A percentile compares a stretch with the other conserved stretches of the same genome.
These are phyloP conservation scores for Asparagopsis taxiformis DNA, from an alignment of 31 red algal species.

Conservation along the genomic window DNA sequence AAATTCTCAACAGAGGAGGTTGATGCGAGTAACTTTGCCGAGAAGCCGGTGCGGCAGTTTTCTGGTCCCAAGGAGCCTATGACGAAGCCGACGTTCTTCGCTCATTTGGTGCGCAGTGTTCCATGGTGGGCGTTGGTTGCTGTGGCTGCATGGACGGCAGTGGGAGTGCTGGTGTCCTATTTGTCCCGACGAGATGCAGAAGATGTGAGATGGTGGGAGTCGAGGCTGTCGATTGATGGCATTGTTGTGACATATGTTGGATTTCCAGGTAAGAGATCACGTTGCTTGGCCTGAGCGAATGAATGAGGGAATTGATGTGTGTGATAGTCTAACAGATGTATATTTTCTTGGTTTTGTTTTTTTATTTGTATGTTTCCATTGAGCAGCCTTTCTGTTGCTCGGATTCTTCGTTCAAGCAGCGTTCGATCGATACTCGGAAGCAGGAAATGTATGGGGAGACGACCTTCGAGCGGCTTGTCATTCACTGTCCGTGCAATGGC, in stretches of 20 bases:
- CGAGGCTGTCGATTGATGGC: conserved; percentile 3
- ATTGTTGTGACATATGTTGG: conserved; percentile 19
- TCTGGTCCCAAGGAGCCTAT: not conserved
- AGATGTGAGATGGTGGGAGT: conserved; percentile 25
- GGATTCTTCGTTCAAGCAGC: conserved; percentile 37
- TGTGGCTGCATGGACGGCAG: conserved; percentile 20
- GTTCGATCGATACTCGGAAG: conserved; percentile 27
- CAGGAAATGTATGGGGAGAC: too few relatives aligned
- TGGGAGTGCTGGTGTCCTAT: conserved; percentile 28
- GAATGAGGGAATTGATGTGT: too few relatives aligned
- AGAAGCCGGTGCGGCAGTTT: not conserved
- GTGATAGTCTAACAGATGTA: too few relatives aligned
- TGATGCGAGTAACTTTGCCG: too few relatives aligned
- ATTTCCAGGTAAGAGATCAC: too few relatives aligned
- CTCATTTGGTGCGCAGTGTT: conserved; percentile 36
- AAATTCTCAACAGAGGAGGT: conserved; percentile 5
- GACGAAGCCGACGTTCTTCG: conserved; percentile 10
- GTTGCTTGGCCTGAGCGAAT: too few relatives aligned
- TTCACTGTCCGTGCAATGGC: too few relatives aligned
- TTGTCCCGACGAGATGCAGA: not conserved
- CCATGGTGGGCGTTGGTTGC: conserved; percentile 37
- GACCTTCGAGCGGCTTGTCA: too few relatives aligned
- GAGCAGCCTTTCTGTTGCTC: too few relatives aligned
- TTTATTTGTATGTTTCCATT: conserved; percentile 36
- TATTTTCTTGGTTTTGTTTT: too few relatives aligned